Evolutionary conservation across 164 flowering plant species (phyloP), one percentile per base, ranked within the genome.

Genomic region (Cinnamomum micranthum): DNA sequence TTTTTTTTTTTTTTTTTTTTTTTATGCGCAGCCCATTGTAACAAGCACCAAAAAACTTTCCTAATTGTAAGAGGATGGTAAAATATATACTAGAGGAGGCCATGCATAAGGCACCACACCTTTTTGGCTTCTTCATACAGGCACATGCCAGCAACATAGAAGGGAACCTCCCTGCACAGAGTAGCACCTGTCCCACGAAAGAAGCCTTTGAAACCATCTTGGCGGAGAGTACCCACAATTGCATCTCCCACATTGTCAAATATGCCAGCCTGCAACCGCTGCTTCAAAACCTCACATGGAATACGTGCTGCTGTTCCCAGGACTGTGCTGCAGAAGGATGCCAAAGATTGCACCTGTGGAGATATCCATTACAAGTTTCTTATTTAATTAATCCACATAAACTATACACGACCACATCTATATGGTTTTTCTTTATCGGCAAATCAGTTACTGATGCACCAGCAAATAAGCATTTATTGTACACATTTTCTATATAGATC

Each of bases 111-210:
- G 47, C 10, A 41, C 15, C 63, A 24, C 76, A 96, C 98, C 98
- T 96, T 96, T 80, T 96, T 96, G 75, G 97, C 91, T 81, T 96
- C 99, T 13, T 88, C 97, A 85, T 96, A 96, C 19, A 96, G 88
- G 11, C 97, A 91, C 97, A 91, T 94, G 80, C 99, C 99, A 72
- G 96, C 97, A 70, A 96, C 99, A 82, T 96, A 96, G 75, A 96
- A 92, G 10, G 99, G 99, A 83, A 96, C 95, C 81, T 96, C 99
- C 52, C 99, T 88, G 75, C 89, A 94, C 74, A 96, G 97, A 68
- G 99, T 96, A 22, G 97, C 98, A 71, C 95, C 97, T 71, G 98
- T 96, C 76, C 99, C 99, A 68, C 99, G 97, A 78, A 96, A 96
- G 81, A 96, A 96, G 55, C 98, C 99, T 83, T 81, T 87, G 3